Evolutionary conservation across 2,329 filamentous ascomycete genomes (phyloP).

Genomic region (Cyphellophora europaea): DNA sequence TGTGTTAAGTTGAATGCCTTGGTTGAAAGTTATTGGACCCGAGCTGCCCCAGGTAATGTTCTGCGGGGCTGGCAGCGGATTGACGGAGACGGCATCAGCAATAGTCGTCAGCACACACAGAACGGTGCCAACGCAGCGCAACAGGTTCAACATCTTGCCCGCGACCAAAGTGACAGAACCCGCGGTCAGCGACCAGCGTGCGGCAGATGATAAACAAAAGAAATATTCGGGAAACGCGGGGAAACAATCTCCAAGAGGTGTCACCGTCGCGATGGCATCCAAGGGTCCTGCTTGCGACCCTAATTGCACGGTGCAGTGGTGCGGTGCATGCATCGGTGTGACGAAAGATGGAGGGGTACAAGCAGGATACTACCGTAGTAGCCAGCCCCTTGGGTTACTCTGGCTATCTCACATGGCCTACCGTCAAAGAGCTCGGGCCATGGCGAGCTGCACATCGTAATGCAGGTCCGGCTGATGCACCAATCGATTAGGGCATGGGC

Average conservation of each 20-base stretch:
- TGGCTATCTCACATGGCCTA: not conserved
- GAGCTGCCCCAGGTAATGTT: constrained; percentile 44
- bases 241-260: not conserved
- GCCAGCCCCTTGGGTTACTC: not conserved
- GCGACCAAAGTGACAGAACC: not conserved
- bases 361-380: not conserved
- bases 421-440: too few relatives aligned
- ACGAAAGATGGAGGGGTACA: not conserved
- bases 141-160: not conserved
- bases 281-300: not conserved
- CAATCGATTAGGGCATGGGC: too few relatives aligned
- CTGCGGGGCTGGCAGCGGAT: constrained; percentile 45
- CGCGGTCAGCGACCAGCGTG: not conserved
- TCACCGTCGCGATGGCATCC: not conserved
- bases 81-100: constrained; percentile 39
- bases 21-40: constrained; percentile 35
- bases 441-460: too few relatives aligned
- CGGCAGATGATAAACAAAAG: not conserved
- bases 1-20: not conserved
- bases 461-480: too few relatives aligned
- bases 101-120: constrained; percentile 21
- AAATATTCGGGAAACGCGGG: not conserved
- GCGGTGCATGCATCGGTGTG: not conserved
- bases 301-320: not conserved
- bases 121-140: not conserved